Conservation (phyloP, 305 asterid species). For the Andrographis paniculata region DNA sequence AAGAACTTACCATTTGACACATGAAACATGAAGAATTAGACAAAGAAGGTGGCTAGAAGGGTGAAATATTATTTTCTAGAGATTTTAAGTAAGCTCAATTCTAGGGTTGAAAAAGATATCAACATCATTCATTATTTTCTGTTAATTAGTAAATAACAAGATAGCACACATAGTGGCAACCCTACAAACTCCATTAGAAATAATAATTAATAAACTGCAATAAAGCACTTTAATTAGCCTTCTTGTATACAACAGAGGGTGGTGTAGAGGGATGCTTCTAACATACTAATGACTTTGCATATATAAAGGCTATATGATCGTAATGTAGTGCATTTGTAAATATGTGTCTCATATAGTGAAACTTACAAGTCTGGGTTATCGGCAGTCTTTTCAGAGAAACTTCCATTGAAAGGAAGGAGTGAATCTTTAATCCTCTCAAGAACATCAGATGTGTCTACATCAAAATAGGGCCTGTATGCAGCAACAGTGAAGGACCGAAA, state of each 20-base stretch:
- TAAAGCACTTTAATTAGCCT: too few relatives aligned
- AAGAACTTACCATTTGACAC: too few relatives aligned
- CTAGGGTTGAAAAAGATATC: background rate
- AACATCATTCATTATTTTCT: background rate
- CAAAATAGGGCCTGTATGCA: conserved; percentile 93
- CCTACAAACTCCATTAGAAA: background rate
- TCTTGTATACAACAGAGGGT: too few relatives aligned
- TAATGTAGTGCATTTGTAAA: conserved; percentile 4
- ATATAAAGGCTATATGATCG: background rate
- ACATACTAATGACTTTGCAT: background rate
- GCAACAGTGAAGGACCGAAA: conserved; percentile 69
- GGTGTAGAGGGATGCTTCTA: background rate
- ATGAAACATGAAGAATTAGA: too few relatives aligned
- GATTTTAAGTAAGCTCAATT: too few relatives aligned
- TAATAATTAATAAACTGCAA: too few relatives aligned
- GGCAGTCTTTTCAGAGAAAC: conserved; percentile 83
- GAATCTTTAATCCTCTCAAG: conserved; percentile 88
- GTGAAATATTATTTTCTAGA: too few relatives aligned
- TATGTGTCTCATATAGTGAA: conserved; percentile 8
- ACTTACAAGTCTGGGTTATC: conserved; percentile 85
- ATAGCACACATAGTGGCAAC: background rate
- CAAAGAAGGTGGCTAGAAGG: too few relatives aligned
- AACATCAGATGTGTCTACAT: conserved; percentile 94
- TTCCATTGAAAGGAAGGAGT: conserved; percentile 80
- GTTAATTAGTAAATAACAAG: too few relatives aligned